These are phyloP conservation scores for Chrysosporium keratinophilum DNA, from an alignment of 2,329 filamentous ascomycete genomes.

Conservation along the genomic window DNA sequence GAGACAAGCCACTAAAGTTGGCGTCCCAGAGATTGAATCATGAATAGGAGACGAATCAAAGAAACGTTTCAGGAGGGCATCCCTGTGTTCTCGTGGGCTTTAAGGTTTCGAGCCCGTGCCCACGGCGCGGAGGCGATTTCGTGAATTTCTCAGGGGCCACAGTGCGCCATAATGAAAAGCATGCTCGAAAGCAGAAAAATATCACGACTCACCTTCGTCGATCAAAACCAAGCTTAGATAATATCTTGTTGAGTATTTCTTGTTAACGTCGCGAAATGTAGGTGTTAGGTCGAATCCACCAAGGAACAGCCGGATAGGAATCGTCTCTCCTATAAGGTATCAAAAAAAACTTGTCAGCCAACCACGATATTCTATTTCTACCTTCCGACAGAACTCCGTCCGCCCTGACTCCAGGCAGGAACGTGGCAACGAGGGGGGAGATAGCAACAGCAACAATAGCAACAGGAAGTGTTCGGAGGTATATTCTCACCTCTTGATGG, in stretches of 20 bases:
- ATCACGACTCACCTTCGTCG: slow-evolving; percentile 61
- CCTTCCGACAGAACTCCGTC: background rate
- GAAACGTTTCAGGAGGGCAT: background rate
- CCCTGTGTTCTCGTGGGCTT: slow-evolving; percentile 2
- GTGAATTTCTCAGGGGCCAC: background rate
- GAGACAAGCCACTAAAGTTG: background rate
- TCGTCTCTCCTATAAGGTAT: slow-evolving; percentile 57
- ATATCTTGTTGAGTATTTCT: slow-evolving; percentile 97
- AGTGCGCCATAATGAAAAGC: background rate
- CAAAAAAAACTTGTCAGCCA: background rate
- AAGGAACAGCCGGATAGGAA: slow-evolving; percentile 91
- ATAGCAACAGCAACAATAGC: background rate
- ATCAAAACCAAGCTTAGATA: slow-evolving; percentile 94
- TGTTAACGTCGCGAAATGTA: slow-evolving; percentile 98
- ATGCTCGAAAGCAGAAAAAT: background rate
- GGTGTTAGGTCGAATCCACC: slow-evolving; percentile 96
- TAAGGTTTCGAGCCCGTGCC: background rate
- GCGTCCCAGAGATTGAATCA: background rate
- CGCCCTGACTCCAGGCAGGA: background rate
- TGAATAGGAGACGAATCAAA: background rate
- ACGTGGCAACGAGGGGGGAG: background rate
- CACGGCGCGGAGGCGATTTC: background rate
- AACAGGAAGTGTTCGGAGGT: background rate
- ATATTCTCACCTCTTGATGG: slow-evolving; percentile 66
- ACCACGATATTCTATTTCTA: background rate